Base-by-base conservation (phyloP, 75 land plant species). In the Gnetum montanum region DNA sequence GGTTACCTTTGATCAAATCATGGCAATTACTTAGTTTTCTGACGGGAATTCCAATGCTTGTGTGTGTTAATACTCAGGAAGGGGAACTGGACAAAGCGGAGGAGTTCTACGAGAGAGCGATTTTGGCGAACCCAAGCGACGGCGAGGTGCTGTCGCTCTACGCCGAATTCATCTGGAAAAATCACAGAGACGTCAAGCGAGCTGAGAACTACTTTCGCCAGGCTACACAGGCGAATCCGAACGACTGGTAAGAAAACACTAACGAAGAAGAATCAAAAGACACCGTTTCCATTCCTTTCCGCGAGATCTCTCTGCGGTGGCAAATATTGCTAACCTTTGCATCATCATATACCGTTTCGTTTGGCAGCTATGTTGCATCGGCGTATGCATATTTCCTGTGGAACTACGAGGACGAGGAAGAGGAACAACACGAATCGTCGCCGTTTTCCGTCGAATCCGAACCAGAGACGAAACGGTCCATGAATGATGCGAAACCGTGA, bases 361-460 rank as follows among this genome's bases (percentile, higher is more conserved):
- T 60, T 22, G 49, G 73, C 86, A 85, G 89, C 56, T 68, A 25
- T 48, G 89, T 85, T 34, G 20, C 75, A 53, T 86, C 70, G 8
- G 62, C 86, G 3, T 85, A 85, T 49, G 89, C 89, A 11, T 54
- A 65, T n/a, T 85, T 85, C 45, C 46, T 81, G 51, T 85, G 89
- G 89, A 72, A 81, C 34, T 57, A 57, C 1, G 82, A 74, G 35
- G 86, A 73, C 10, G 81, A 77, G 0, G 85, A 76, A 24, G 78
- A 78, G 15, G 81, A n/a, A n/a, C n/a, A n/a, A n/a, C n/a, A n/a
- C n/a, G n/a, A n/a, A n/a, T n/a, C n/a, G n/a, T n/a, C n/a, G n/a
- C n/a, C n/a, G n/a, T n/a, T n/a, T n/a, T n/a, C n/a, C n/a, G n/a
- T n/a, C n/a, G n/a, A n/a, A n/a, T n/a, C n/a, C n/a, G n/a, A n/a